These are phyloP conservation scores for Wickerhamomyces bovis DNA, from an alignment of 805 yeast species.

Conservation along the genomic window DNA sequence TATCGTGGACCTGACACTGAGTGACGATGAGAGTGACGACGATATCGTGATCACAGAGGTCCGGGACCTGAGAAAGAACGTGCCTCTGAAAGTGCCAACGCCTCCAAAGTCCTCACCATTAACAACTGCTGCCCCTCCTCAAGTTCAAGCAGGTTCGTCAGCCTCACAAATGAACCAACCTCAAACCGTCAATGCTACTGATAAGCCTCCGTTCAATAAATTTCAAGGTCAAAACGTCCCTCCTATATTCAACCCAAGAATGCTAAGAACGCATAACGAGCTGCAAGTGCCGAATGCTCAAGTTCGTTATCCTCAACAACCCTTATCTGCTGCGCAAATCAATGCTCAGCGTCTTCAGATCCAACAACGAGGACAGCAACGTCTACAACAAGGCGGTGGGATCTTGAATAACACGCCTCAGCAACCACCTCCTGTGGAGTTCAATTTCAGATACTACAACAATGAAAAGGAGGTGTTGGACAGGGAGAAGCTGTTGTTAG, in stretches of 20 bases:
- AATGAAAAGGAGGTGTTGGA: neutral
- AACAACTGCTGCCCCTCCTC: neutral
- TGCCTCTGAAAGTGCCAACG: neutral
- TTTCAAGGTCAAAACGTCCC: neutral
- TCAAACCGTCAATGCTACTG: neutral
- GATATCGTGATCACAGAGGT: constrained; percentile 18
- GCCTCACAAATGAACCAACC: neutral
- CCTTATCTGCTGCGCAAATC: neutral
- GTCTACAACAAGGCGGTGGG: neutral
- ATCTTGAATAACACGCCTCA: neutral
- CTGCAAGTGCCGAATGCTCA: neutral
- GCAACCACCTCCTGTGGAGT: neutral
- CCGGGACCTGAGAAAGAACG: constrained; percentile 6
- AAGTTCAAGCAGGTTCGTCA: neutral
- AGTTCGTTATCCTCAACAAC: neutral
- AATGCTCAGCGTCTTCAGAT: neutral
- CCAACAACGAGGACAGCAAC: neutral
- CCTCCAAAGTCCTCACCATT: neutral
- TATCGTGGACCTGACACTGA: constrained; percentile 14
- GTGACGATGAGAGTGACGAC: constrained; percentile 12
- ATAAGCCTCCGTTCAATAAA: neutral
- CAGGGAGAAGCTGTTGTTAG: neutral
- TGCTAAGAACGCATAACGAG: too few species aligned
- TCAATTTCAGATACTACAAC: neutral
- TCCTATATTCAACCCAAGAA: too few species aligned